These are phyloP conservation scores for Penicillium sp. DNA, from an alignment of 2,329 filamentous ascomycete genomes.

Conservation along the genomic window DNA sequence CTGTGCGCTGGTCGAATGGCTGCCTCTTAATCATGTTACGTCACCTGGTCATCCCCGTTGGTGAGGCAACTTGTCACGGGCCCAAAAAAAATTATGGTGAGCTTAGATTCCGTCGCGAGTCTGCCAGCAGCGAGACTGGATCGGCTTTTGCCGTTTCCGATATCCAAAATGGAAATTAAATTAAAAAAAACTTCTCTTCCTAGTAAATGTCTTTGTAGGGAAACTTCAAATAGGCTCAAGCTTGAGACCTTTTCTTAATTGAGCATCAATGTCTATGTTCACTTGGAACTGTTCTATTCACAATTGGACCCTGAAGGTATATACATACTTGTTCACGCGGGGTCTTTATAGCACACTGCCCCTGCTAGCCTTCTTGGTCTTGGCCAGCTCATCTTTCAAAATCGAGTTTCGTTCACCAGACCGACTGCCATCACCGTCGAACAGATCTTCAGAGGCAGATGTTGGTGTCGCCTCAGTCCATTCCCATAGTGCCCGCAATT, in stretches of 20 bases:
- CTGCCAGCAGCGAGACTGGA: constrained; percentile 12
- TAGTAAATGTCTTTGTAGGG: neutral
- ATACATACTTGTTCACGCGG: neutral
- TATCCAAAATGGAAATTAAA: constrained; percentile 16
- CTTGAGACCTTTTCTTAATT: no score
- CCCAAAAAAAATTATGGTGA: constrained; percentile 22
- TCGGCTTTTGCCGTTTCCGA: constrained; percentile 18
- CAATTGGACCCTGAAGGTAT: neutral
- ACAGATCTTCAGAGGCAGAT: constrained; percentile 18
- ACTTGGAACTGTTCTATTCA: neutral
- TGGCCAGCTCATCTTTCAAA: constrained; percentile 42
- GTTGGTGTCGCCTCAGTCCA: constrained; percentile 31
- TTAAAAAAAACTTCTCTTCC: neutral
- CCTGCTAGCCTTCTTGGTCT: constrained; percentile 25
- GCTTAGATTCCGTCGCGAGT: constrained; percentile 16
- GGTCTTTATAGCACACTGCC: constrained; percentile 24
- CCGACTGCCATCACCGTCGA: constrained; percentile 41
- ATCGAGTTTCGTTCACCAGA: constrained; percentile 37
- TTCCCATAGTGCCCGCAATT: constrained; percentile 44
- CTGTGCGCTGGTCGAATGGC: constrained; percentile 45
- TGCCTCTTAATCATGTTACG: constrained; percentile 38
- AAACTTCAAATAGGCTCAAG: no score
- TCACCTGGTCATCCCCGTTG: constrained; percentile 24
- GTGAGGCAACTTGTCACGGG: constrained; percentile 17
- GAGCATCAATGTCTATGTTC: neutral